These are phyloP conservation scores for Zygosaccharomyces bailii DNA, from an alignment of 805 yeast genomes.

Conservation along the genomic window DNA sequence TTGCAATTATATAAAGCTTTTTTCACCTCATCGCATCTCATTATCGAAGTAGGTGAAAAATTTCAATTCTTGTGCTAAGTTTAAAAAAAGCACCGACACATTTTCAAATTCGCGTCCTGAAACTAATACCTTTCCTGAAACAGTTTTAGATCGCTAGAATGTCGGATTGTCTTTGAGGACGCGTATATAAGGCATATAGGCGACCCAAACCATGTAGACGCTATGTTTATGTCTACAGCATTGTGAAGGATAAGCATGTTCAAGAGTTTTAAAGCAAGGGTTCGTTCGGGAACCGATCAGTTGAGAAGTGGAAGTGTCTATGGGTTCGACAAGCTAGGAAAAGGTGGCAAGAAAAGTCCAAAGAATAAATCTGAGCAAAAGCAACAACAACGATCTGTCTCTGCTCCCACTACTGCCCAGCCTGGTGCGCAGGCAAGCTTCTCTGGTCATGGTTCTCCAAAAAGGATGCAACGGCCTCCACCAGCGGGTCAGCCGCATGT, in stretches of 20 bases:
- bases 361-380: background rate
- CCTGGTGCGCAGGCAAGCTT: constrained; percentile 3
- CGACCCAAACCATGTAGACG: background rate
- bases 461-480: background rate
- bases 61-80: background rate
- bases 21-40: constrained; percentile 9
- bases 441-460: background rate
- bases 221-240: background rate
- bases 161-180: background rate
- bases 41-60: constrained; percentile 6
- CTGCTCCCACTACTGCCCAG: constrained; percentile 15
- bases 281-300: constrained; percentile 11
- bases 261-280: constrained; percentile 14
- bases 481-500: background rate
- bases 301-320: constrained; percentile 15
- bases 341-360: constrained; percentile 3
- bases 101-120: constrained; percentile 14
- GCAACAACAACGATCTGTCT: constrained; percentile 8
- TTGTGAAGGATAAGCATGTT: constrained; percentile 8
- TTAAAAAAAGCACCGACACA: background rate
- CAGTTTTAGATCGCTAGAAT: constrained; percentile 10
- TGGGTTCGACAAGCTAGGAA: constrained; percentile 13
- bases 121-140: constrained; percentile 15
- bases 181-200: constrained; percentile 2
- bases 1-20: background rate